Base-by-base conservation (phyloP, 805 yeast genomes). In the Wickerhamiella australiensis region DNA sequence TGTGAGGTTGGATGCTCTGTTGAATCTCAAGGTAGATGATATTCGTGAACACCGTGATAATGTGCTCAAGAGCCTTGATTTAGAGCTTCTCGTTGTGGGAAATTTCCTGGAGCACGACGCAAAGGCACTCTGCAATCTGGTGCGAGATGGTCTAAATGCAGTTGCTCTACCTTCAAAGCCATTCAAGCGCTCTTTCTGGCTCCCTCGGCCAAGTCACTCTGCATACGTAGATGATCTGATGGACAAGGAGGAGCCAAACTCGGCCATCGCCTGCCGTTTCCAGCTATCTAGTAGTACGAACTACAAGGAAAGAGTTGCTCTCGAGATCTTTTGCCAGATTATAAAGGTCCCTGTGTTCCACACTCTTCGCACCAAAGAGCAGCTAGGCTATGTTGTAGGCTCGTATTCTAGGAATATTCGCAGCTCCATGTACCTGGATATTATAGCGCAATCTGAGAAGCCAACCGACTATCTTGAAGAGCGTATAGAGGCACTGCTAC, bases 381-480 rank as follows among this genome's bases (percentile, higher is more conserved):
- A 92, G 65, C 72, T 90, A 27, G 98, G 98, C 1, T 90, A 90
- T 60, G 87, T 90, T 54, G 98, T 90, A 0, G 86, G 85, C 61
- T 79, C 92, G 41, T 84, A 94, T 0, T 68, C 75, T 22, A 70
- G 82, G 53, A 72, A 73, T 53, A 76, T 85, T 2, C 75, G 94
- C 60, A 80, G 92, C 20, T 75, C 55, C 82, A 5, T 72, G 77
- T 61, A 88, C 90, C 12, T 74, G 79, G 56, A 73, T 92, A 58
- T 92, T 12, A 68, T 88, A 56, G 74, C 88, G 46, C 98, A 90
- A 67, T 80, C 92, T 52, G 96, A 86, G 63, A 77, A 82, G 61
- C 66, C 85, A 1, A 72, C 92, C 2, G 75, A 73, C 12, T 88
- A 79, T 63, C 70, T 92, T 53, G 85, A 85, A 60, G 74, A 74